phyloP scores from a whole-genome alignment of 495 filamentous ascomycete species.

The Choiromyces venosus region DNA sequence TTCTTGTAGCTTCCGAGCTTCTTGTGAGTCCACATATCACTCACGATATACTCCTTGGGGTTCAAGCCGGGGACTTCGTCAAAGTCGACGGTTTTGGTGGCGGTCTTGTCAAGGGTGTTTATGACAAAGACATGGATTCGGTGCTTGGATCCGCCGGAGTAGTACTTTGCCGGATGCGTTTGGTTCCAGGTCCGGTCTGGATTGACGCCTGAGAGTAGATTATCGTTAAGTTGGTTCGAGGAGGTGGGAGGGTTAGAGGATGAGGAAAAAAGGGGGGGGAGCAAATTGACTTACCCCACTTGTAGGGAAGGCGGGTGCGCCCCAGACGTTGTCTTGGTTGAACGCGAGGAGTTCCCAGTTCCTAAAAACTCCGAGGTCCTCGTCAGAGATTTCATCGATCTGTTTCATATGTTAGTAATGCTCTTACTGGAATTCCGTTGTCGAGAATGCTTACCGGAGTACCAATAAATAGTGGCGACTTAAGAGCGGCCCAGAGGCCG shows the following conservation, averaged over 20 bases:
- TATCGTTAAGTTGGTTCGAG: not conserved
- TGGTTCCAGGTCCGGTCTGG: constrained; percentile 58
- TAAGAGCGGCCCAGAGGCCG: constrained; percentile 55
- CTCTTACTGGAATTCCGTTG: not conserved
- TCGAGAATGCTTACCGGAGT: constrained; percentile 46
- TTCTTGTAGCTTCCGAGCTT: constrained; percentile 23
- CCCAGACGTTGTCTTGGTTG: constrained; percentile 55
- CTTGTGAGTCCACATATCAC: constrained; percentile 31
- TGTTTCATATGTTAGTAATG: constrained; percentile 27
- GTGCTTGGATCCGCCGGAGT: constrained; percentile 48
- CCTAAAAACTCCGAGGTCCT: constrained; percentile 53
- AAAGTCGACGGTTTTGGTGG: constrained; percentile 25
- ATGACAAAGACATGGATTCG: constrained; percentile 29
- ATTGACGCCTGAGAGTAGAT: constrained; percentile 41
- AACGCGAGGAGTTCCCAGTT: constrained; percentile 58
- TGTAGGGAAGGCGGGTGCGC: constrained; percentile 57
- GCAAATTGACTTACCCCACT: constrained; percentile 62
- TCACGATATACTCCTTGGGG: constrained; percentile 23
- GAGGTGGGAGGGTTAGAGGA: not conserved
- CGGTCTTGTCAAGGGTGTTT: constrained; percentile 27
- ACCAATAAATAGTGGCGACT: constrained; percentile 55
- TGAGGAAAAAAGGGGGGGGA: no score
- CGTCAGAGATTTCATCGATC: constrained; percentile 46
- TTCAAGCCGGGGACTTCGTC: constrained; percentile 25
- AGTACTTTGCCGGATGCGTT: constrained; percentile 57